Evolutionary conservation across 495 filamentous ascomycete species (phyloP), one percentile per base, ranked within the genome.

Genomic region (Geopyxis carbonaria): DNA sequence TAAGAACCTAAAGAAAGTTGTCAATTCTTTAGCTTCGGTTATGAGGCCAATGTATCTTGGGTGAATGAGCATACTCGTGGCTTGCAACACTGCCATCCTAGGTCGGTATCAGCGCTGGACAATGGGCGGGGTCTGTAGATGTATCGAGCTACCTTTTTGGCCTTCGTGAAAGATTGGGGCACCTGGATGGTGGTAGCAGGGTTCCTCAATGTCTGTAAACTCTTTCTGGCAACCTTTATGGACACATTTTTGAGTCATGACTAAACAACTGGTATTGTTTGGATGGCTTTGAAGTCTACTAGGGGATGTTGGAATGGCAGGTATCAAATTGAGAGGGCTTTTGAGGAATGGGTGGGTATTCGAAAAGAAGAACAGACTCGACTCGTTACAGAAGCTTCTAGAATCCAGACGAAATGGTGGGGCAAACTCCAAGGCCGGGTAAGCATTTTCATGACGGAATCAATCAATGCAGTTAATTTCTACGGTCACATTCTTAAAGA

Each of bases 11-110:
- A 22, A n/a, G n/a, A n/a, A n/a, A n/a, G n/a, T n/a, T n/a, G n/a
- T n/a, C n/a, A n/a, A n/a, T n/a, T n/a, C 15, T 32, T 2, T n/a
- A 3, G 2, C 11, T 8, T n/a, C n/a, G 23, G 15, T 13, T 31
- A 23, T 9, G 14, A 39, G 24, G 22, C n/a, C 5, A 11, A 9
- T 21, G n/a, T n/a, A n/a, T n/a, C n/a, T n/a, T n/a, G 11, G 25
- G 7, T 6, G 28, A 25, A 14, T 24, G 31, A 28, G 5, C 20
- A 10, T 40, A 55, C 53, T 28, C 53, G 48, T 42, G 86, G 80
- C 65, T 94, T 99, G 69, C 89, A 99, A 64, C 89, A 99, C 66
- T 93, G 93, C 89, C 89, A 99, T 51, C 89, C 89, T 94, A 57
- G 11, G 10, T 22, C 19, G 43, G 30, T 40, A 45, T n/a, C 8